phyloP scores from a whole-genome alignment of 192 early-diverging fungal species.

The Coemansia umbellata region DNA sequence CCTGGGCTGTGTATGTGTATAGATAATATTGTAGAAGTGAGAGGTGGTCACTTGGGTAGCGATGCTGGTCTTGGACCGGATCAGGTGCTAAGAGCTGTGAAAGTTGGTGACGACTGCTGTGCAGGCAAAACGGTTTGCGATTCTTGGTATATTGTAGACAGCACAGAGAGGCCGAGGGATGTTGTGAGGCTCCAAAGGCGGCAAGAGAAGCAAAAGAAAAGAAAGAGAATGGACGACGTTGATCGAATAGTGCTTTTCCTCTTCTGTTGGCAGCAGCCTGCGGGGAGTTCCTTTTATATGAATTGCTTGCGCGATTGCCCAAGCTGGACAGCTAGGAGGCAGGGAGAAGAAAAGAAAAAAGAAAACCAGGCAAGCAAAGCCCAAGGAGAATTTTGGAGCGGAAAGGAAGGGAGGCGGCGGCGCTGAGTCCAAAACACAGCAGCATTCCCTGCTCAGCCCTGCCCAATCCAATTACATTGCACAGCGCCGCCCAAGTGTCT shows the following conservation, averaged over 20 bases:
- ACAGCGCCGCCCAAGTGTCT: too few species aligned
- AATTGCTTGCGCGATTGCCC: too few species aligned
- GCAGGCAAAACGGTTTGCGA: too few species aligned
- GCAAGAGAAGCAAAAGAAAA: constrained; percentile 1
- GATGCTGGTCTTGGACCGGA: not conserved
- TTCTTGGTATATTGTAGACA: too few species aligned
- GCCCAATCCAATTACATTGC: not conserved
- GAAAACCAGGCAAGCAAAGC: too few species aligned
- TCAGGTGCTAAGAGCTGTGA: not conserved
- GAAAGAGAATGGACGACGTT: not conserved
- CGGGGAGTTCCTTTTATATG: not conserved
- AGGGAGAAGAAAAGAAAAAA: not conserved
- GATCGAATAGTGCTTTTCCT: not conserved
- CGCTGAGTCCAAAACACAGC: constrained; percentile 3
- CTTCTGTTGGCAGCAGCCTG: not conserved
- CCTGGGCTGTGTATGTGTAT: constrained; percentile 4
- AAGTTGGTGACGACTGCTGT: not conserved
- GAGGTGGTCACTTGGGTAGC: not conserved
- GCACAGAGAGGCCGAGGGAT: too few species aligned
- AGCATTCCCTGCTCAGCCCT: not conserved
- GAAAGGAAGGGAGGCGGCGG: not conserved
- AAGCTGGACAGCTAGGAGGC: not conserved
- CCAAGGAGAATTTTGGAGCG: too few species aligned
- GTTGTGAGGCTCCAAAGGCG: too few species aligned
- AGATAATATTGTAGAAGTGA: not conserved